Conservation (phyloP, 306 rosid genomes). For the Hippophae rhamnoides region DNA sequence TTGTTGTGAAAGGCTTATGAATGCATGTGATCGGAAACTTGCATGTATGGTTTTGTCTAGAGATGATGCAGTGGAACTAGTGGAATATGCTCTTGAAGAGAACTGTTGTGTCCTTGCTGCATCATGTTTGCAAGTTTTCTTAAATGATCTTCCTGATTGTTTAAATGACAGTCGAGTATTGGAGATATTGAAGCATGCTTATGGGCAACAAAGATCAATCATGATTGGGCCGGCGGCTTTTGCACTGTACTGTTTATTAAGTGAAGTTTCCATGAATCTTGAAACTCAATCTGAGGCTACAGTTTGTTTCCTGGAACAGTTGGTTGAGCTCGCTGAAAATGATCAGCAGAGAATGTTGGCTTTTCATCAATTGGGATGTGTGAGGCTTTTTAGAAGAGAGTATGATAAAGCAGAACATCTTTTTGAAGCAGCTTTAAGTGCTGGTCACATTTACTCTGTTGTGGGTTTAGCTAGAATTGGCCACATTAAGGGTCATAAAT, state of each 20-base stretch:
- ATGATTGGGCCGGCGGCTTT: constrained; percentile 72
- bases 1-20: constrained; percentile 73
- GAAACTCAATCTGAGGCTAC: constrained; percentile 62
- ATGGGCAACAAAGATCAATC: constrained; percentile 45
- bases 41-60: constrained; percentile 53
- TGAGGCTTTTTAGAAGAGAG: constrained; percentile 64
- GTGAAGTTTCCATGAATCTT: constrained; percentile 69
- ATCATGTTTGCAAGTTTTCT: constrained; percentile 68
- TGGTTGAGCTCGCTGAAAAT: constrained; percentile 59
- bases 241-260: constrained; percentile 68
- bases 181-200: constrained; percentile 51
- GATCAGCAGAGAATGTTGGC: constrained; percentile 62
- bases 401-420: constrained; percentile 55
- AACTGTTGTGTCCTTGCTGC: constrained; percentile 61
- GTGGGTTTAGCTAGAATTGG: constrained; percentile 66
- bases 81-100: constrained; percentile 70
- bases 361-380: constrained; percentile 67
- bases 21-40: constrained; percentile 71
- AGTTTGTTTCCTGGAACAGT: constrained; percentile 50
- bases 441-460: constrained; percentile 74
- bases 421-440: constrained; percentile 62
- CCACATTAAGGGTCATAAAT: constrained; percentile 48
- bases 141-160: constrained; percentile 63
- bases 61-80: constrained; percentile 78
- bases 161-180: constrained; percentile 54